Evolutionary conservation across 1,284 basidiomycete species (phyloP), one percentile per base, ranked within the genome.

Genomic region (Phylloporus gajari): DNA sequence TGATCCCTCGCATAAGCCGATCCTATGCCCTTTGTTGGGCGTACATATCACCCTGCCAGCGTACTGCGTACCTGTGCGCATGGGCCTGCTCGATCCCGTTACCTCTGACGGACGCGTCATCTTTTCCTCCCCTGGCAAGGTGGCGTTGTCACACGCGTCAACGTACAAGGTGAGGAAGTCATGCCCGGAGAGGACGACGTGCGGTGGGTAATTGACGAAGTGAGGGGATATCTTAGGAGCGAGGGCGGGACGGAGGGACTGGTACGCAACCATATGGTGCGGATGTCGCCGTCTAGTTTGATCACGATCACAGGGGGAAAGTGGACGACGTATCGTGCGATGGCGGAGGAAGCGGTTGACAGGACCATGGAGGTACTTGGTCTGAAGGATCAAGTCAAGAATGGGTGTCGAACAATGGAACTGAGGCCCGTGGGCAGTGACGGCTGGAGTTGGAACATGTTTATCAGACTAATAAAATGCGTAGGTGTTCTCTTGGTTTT

Each of bases 51-150:
- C 97, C 0, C 91, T 99, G 19, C 97, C 97, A 5, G 96, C 95
- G 82, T 99, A 99, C 87, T 99, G 98, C 81, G 95, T 96, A 12
- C 97, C 97, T 4, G 93, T 95, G 67, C 94, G 91, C 71, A 98
- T 99, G 95, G 97, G 97, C 67, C 89, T 99, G 13, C 91, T 99
- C 68, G 97, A 99, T 84, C 97, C 97, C 1, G 89, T 95, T 15
- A 99, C 97, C 13, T 97, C 95, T 0, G 97, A 99, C 78, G 97
- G 97, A 1, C 93, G 97, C 62, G 97, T 99, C 72, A 97, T 99
- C 81, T 4, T 99, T 98, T 99, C 91, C 89, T 99, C 30, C 97
- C 97, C 0, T 99, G 97, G 97, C 94, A 98, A 85, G 97, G 97
- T 32, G 96, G 95, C 85, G 97, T 97, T 65, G 97, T 99, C 75